Evolutionary conservation across 2,329 filamentous ascomycete genomes (phyloP), one percentile per base, ranked within the genome.

Genomic region (Talaromyces sp.): DNA sequence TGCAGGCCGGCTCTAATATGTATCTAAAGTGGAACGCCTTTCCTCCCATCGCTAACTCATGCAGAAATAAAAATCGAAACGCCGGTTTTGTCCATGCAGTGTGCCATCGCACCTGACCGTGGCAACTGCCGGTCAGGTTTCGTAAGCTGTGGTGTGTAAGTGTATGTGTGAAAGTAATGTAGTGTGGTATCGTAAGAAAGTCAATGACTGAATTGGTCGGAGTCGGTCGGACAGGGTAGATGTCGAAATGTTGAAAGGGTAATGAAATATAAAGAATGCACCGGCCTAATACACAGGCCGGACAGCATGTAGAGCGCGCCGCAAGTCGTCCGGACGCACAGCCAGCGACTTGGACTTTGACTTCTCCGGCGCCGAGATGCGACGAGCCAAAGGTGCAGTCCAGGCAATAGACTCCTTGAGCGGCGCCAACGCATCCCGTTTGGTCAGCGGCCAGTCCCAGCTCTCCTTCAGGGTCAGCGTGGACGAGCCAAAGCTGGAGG

Each of bases 301-400:
- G 56, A 75, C 69, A 56, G 73, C 71, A 65, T 68, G 70, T 70
- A 76, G 69, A 62, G 74, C 74, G 58, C 71, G 70, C 29, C 68
- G 64, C 64, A 76, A 66, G 63, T 75, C 71, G 7, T 75, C 70
- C 9, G 74, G 71, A 17, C 69, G 61, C 55, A 76, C 74, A 3
- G 73, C 71, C 54, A 70, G 64, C 9, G 66, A 64, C 50, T 31
- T 31, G 7, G 29, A 31, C 32, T 66, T 69, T 8, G 29, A 31
- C 32, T 66, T 69, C 9, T 67, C 68, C 6, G 59, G 68, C 51
- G 65, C 64, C 11, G 71, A 68, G 43, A 69, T 64, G 21, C 68
- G 63, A 13, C 65, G 71, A n/a, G 69, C 58, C 10, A 68, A 64
- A 14, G 71, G 73, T 7, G 71, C 71, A 13, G 49, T 52, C 58